Evolutionary conservation across 352 stramenopile genomes (phyloP), one percentile per base, ranked within the genome.

Genomic region (Globisporangium spinosum): DNA sequence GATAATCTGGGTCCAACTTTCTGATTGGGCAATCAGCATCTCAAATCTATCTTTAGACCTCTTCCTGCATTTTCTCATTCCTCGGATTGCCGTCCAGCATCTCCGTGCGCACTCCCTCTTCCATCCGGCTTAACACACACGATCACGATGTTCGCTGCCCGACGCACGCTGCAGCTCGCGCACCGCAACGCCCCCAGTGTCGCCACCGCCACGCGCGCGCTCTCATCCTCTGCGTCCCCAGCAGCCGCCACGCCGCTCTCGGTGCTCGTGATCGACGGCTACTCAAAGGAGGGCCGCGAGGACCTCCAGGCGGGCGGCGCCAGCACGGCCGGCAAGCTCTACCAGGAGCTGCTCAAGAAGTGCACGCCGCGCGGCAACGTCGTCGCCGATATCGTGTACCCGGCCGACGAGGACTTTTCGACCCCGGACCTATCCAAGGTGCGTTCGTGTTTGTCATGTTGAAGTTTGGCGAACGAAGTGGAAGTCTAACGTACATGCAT

Each of bases 231-330:
- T 20, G 12, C 38, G 12, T 15, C 29, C 77, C 68, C 45, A 9
- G 53, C 25, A 60, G 62, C 51, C 58, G 62, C 51, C 76, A 65
- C 78, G 47, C 73, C 79, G 25, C 68, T 91, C 20, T 87, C 80
- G 20, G 69, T 91, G 60, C 71, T 94, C n/a, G 73, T 94, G 56
- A 90, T 94, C 20, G 85, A 92, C 62, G 82, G 85, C 56, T 94
- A 94, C 73, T 83, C 82, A n/a, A 74, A 76, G 13, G 80, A 92
- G 38, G 85, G 83, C 17, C 79, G 85, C 49, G 77, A 75, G 17
- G 83, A 91, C 32, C 80, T 94, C 64, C 71, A 88, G 72, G 80
- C 75, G 29, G 82, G 81, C 22, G 85, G 85, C 54, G 85, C 83
- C 47, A 87, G 74, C 53, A 90, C 82, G 29, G 85, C 85, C 17